Evolutionary conservation across 305 asterid genomes (phyloP), one percentile per base, ranked within the genome.

Genomic region (Fraxinus angustifolia): DNA sequence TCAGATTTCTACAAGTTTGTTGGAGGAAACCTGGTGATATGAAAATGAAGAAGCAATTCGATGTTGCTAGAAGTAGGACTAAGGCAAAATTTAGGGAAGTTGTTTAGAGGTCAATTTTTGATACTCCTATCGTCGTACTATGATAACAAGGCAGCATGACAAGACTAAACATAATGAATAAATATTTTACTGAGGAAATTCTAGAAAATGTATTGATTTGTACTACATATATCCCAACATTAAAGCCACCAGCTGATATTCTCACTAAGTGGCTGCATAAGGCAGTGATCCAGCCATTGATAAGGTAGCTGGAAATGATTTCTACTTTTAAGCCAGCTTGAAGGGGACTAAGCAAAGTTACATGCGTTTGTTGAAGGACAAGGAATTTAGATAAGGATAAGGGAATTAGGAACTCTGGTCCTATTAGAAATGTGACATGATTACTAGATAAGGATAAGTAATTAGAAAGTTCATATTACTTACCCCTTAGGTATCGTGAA

Each of bases 101-200:
- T 53, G 21, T n/a, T 53, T 53, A 53, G 14, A 53, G 62, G 62
- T 53, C 21, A 53, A 53, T 53, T 53, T 53, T 53, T 48, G 62
- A 53, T 53, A 53, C 62, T 53, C 62, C 62, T 0, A 53, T 53
- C 58, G 23, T 16, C 1, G 2, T 60, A 17, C 70, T 60, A 60
- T 60, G 70, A 60, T 60, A 60, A 21, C 56, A 60, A 60, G 70
- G 70, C 70, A 60, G 70, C 70, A 60, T 60, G 70, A 60, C 31
- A 17, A 60, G 70, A 60, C 31, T 21, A 60, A 60, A 53, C 28
- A 60, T 60, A 60, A 19, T 21, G 31, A 60, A 60, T 60, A 2
- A 21, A 60, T 60, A 60, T 60, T 8, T 60, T 21, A 60, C 70
- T 7, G 70, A 60, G 31, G 31, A 60, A 17, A 60, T 17, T 3